Base-by-base conservation (phyloP, 2,329 filamentous ascomycete genomes). In the Penicillium polonicum region DNA sequence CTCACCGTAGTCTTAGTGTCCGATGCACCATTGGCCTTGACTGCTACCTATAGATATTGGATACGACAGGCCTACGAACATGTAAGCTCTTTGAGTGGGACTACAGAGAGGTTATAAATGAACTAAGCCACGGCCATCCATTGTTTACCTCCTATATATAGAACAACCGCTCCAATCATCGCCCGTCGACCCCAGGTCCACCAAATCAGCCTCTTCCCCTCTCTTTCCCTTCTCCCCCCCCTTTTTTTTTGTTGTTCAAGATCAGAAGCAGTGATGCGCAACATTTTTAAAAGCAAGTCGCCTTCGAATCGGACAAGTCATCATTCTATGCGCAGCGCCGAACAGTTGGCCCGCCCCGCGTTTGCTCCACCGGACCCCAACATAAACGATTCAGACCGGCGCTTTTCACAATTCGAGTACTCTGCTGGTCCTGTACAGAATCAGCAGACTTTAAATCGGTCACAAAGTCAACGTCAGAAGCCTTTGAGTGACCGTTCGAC, bases 401-500 rank as follows among this genome's bases (percentile, higher is more conserved):
- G 53, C 53, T 44, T 51, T 51, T 52, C 53, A 50, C 53, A 51
- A 55, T 44, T 45, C 21, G 53, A 55, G 58, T 57, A 60, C 33
- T 21, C 31, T 4, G 27, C 52, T n/a, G 36, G 44, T 15, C 33
- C 52, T 25, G 23, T 27, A 19, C 53, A 48, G 23, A 46, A 33
- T 3, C 52, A 52, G 35, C 52, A 50, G 17, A 55, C 55, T 25
- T 51, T 66, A 43, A 55, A 56, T 38, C 68, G 68, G 25, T 68
- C 68, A 4, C 66, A 68, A 45, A 70, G 68, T 49, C 68, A 69
- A 21, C 66, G 67, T 48, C 65, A 67, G 50, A 61, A 61, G 39
- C 49, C 48, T 27, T 58, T 55, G 13, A 64, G 56, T 55, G 63
- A 63, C 50, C 58, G 60, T 54, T 54, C 60, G 45, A 57, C 62